Percentiles rank a stretch among this genome's conserved stretches.
These are phyloP conservation scores for Paraphoma sp. DNA, from an alignment of 2,329 filamentous ascomycete genomes.

Conservation along the genomic window DNA sequence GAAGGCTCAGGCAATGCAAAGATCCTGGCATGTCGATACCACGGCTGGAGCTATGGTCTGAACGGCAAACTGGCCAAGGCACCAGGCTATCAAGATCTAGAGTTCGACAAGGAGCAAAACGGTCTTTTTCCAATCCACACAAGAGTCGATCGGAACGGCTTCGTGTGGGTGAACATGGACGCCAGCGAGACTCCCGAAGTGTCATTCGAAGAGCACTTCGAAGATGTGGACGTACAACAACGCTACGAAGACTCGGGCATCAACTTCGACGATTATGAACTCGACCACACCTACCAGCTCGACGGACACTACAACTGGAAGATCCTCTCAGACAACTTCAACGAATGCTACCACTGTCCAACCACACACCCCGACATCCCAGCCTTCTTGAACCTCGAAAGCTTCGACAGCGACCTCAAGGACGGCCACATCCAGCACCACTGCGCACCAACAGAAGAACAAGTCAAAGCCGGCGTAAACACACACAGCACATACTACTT, in stretches of 20 bases:
- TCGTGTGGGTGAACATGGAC: conserved; percentile 43
- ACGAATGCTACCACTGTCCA: conserved; percentile 69
- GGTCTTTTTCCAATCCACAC: conserved; percentile 38
- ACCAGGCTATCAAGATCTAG: conserved; percentile 44
- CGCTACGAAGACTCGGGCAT: conserved; percentile 17
- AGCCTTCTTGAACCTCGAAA: conserved; percentile 61
- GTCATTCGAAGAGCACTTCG: conserved; percentile 28
- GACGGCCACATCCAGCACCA: conserved; percentile 36
- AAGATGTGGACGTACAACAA: conserved; percentile 28
- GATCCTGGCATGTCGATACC: conserved; percentile 51
- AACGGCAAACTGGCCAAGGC: conserved; percentile 53
- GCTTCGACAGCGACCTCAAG: conserved; percentile 49
- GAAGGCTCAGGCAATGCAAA: conserved; percentile 39
- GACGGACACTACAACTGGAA: conserved; percentile 38
- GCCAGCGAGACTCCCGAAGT: conserved; percentile 22
- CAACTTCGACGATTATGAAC: conserved; percentile 28
- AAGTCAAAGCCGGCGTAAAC: conserved; percentile 22
- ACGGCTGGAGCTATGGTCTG: conserved; percentile 54
- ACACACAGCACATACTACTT: conserved; percentile 38
- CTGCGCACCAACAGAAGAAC: conserved; percentile 23
- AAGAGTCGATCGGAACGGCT: conserved; percentile 33
- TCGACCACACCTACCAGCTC: conserved; percentile 33
- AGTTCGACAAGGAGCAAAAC: conserved; percentile 36
- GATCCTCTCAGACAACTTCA: conserved; percentile 63
- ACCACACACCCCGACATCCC: conserved; percentile 65